Conservation (phyloP, 139 green algal species). For the Protoeuglena noctilucae region DNA sequence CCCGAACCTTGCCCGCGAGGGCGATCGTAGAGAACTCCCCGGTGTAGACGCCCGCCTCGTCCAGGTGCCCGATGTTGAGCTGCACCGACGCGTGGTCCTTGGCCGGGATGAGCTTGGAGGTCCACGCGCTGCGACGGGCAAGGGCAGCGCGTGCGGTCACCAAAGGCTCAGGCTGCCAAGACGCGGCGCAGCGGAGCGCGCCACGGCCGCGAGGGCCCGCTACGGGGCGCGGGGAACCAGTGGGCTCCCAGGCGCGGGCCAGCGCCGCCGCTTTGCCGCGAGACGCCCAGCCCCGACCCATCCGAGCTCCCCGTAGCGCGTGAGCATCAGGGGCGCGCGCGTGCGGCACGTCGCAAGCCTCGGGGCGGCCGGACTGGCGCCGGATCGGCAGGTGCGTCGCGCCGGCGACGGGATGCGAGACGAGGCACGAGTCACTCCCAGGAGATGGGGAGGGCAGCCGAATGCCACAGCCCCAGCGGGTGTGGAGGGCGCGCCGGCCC, state of each 20-base stretch:
- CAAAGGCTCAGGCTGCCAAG: no score
- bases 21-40: conserved; percentile 87
- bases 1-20: conserved; percentile 66
- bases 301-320: no score
- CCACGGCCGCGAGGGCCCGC: neutral
- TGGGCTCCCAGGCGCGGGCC: neutral
- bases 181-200: no score
- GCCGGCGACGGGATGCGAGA: no score
- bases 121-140: conserved; percentile 72
- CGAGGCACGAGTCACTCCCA: no score
- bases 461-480: no score
- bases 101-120: conserved; percentile 95
- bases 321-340: no score
- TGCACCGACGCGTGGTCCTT: conserved; percentile 95
- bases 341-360: no score
- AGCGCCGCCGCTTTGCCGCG: neutral
- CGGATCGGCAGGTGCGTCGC: no score
- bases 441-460: no score
- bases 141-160: neutral
- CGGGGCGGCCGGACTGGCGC: no score
- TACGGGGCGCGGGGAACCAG: neutral
- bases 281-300: neutral
- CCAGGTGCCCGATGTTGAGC: conserved; percentile 96
- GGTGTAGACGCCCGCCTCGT: conserved; percentile 87
- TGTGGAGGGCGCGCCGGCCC: no score